These are phyloP conservation scores for Candida pseudoviswanathii DNA, from an alignment of 1,139 yeast genomes.

Conservation along the genomic window DNA sequence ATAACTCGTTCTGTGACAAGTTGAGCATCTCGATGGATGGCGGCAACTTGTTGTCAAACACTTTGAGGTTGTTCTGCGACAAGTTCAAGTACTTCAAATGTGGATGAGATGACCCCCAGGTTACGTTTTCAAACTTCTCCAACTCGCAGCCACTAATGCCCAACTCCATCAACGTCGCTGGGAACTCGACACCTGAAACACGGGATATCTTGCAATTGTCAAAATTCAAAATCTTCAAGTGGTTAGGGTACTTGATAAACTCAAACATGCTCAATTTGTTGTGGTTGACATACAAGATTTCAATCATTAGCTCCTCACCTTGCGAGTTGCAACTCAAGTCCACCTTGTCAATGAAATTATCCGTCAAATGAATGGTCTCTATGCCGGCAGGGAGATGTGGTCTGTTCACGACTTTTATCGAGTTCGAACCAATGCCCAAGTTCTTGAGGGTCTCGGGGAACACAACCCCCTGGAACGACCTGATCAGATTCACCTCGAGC, in stretches of 20 bases:
- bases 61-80: slow-evolving; percentile 18
- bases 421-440: slow-evolving; percentile 28
- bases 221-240: slow-evolving; percentile 21
- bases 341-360: slow-evolving; percentile 21
- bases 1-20: slow-evolving; percentile 15
- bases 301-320: slow-evolving; percentile 19
- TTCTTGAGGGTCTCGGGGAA: slow-evolving; percentile 22
- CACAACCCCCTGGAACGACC: slow-evolving; percentile 19
- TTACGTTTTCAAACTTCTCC: slow-evolving; percentile 15
- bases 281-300: slow-evolving; percentile 23
- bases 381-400: slow-evolving; percentile 21
- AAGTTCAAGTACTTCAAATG: slow-evolving; percentile 16
- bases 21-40: slow-evolving; percentile 14
- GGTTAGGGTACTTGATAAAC: slow-evolving; percentile 20
- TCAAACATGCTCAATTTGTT: slow-evolving; percentile 19
- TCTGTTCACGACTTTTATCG: slow-evolving; percentile 14
- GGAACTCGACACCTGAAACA: slow-evolving; percentile 16
- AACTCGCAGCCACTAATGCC: slow-evolving; percentile 26
- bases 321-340: slow-evolving; percentile 19
- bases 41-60: slow-evolving; percentile 15
- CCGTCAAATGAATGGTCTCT: slow-evolving; percentile 25
- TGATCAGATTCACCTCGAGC: slow-evolving; percentile 26
- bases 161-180: slow-evolving; percentile 20
- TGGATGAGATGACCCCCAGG: slow-evolving; percentile 16
- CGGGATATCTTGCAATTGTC: slow-evolving; percentile 22